Percentiles rank a stretch among this genome's conserved stretches.
Evolutionary conservation across 2,329 filamentous ascomycete species (phyloP).

Genomic region (Xenosphaeropsis pyriputrescens): DNA sequence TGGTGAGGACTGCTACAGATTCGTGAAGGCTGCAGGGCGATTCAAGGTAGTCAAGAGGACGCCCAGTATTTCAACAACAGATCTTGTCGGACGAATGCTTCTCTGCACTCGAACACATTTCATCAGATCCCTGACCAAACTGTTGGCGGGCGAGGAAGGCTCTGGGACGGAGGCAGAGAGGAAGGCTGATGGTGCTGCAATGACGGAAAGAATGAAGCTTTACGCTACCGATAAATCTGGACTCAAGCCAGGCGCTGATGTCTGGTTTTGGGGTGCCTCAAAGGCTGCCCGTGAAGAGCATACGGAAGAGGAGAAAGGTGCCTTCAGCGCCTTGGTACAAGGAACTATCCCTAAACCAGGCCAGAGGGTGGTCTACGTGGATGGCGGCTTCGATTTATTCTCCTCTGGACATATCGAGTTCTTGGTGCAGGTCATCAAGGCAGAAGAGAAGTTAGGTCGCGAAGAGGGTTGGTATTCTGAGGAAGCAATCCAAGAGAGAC

Average conservation of each 20-base stretch:
- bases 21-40: slow-evolving; percentile 82
- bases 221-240: slow-evolving; percentile 84
- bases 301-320: slow-evolving; percentile 41
- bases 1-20: slow-evolving; percentile 94
- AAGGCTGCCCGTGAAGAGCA: slow-evolving; percentile 17
- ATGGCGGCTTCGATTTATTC: slow-evolving; percentile 93
- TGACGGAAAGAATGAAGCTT: slow-evolving; percentile 63
- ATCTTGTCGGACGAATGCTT: slow-evolving; percentile 95
- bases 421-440: slow-evolving; percentile 58
- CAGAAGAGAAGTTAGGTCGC: slow-evolving; percentile 55
- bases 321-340: slow-evolving; percentile 52
- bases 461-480: slow-evolving; percentile 61
- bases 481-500: slow-evolving; percentile 45
- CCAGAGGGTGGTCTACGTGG: slow-evolving; percentile 84
- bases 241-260: slow-evolving; percentile 60
- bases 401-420: slow-evolving; percentile 97
- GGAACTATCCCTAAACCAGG: slow-evolving; percentile 60
- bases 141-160: slow-evolving; percentile 58
- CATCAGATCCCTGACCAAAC: slow-evolving; percentile 61
- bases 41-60: slow-evolving; percentile 97
- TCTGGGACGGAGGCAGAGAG: slow-evolving; percentile 55
- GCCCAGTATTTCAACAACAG: slow-evolving; percentile 91
- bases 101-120: slow-evolving; percentile 92
- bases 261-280: slow-evolving; percentile 68
- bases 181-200: slow-evolving; percentile 44